phyloP scores from a whole-genome alignment of 495 filamentous ascomycete species.

The Aspergillus steynii region DNA sequence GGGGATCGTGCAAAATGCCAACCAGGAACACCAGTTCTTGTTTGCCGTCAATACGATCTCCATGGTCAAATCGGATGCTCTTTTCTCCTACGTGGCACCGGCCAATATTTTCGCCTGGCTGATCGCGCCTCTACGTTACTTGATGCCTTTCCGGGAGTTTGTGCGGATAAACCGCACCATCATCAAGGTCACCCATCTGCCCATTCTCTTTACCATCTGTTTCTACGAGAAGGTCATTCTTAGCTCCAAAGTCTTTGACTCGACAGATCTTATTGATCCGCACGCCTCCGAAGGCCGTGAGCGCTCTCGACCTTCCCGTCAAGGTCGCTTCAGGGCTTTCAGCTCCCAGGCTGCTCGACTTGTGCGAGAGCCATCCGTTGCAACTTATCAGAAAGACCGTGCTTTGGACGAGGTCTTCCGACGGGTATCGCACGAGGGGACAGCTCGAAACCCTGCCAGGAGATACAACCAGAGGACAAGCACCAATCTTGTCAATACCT shows the following conservation, averaged over 20 bases:
- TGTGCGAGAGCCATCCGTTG: slow-evolving; percentile 77
- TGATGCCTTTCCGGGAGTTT: slow-evolving; percentile 75
- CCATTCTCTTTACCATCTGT: slow-evolving; percentile 80
- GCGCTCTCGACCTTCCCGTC: slow-evolving; percentile 30
- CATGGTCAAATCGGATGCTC: slow-evolving; percentile 91
- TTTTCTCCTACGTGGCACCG: slow-evolving; percentile 90
- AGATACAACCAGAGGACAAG: slow-evolving; percentile 63
- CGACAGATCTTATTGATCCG: slow-evolving; percentile 66
- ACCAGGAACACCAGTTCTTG: slow-evolving; percentile 90
- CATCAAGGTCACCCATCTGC: slow-evolving; percentile 89
- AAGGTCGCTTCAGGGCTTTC: slow-evolving; percentile 63
- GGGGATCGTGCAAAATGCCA: slow-evolving; percentile 87
- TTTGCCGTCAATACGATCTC: slow-evolving; percentile 94
- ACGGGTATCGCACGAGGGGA: slow-evolving; percentile 51
- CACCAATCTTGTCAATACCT: slow-evolving; percentile 73
- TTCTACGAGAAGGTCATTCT: slow-evolving; percentile 81
- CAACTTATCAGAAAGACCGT: slow-evolving; percentile 82
- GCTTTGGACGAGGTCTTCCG: slow-evolving; percentile 93
- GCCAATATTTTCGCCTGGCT: slow-evolving; percentile 88
- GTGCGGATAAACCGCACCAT: slow-evolving; percentile 79
- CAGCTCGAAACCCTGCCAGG: slow-evolving; percentile 46
- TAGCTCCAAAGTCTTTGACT: slow-evolving; percentile 66
- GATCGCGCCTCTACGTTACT: slow-evolving; percentile 73
- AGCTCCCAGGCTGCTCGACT: slow-evolving; percentile 61
- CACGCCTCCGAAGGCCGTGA: slow-evolving; percentile 35